A percentile compares a stretch with the other conserved stretches of the same genome.
Conservation (phyloP, 2,329 filamentous ascomycete species). For the Leptographium lundbergii region DNA sequence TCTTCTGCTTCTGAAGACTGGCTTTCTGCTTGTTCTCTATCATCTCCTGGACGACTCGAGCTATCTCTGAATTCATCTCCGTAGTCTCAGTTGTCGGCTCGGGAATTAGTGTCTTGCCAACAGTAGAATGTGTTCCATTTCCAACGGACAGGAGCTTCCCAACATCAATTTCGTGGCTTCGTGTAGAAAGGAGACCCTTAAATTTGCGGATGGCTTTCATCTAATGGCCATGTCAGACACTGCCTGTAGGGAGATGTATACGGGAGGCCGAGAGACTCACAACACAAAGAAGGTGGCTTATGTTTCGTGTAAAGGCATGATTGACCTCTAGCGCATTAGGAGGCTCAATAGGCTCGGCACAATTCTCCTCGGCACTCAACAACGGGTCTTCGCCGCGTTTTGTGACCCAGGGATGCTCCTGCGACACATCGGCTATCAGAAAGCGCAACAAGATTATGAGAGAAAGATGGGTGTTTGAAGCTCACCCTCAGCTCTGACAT, state of each 20-base stretch:
- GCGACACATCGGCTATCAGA: conserved; percentile 6
- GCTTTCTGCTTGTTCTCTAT: conserved; percentile 25
- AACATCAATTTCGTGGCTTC: not conserved
- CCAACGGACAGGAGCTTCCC: not conserved
- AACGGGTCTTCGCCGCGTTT: conserved; percentile 64
- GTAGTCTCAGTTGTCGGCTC: not conserved
- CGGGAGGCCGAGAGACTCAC: conserved; percentile 29
- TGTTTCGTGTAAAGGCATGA: conserved; percentile 79
- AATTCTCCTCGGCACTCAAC: conserved; percentile 75
- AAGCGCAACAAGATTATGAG: conserved; percentile 10
- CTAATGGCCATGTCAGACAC: conserved; percentile 24
- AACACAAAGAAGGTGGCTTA: conserved; percentile 75
- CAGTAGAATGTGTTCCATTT: not conserved
- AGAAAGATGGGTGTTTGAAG: not conserved
- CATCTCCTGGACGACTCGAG: conserved; percentile 34
- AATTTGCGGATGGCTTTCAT: conserved; percentile 89
- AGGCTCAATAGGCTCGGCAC: conserved; percentile 61
- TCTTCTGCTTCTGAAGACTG: conserved; percentile 14
- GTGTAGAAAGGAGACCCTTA: conserved; percentile 53
- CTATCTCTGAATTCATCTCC: conserved; percentile 28
- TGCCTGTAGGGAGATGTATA: not conserved
- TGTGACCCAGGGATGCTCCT: conserved; percentile 94
- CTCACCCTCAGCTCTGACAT: conserved; percentile 74
- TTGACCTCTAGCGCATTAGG: conserved; percentile 87
- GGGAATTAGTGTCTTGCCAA: conserved; percentile 3